Conservation (phyloP, 2,329 filamentous ascomycete genomes). For the Juglanconis sp. region DNA sequence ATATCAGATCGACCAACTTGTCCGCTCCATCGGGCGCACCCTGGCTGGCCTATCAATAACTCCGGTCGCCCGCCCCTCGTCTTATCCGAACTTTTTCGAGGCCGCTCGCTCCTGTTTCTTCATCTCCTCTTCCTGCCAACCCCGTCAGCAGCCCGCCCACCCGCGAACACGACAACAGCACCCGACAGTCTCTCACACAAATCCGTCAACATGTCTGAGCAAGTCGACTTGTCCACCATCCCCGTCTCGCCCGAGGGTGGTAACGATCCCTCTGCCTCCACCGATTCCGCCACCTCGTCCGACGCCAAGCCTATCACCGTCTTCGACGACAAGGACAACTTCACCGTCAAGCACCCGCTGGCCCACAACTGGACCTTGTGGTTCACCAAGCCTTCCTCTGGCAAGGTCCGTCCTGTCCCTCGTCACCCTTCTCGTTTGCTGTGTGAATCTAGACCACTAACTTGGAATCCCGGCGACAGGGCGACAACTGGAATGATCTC, state of each 20-base stretch:
- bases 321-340: constrained; percentile 98
- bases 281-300: constrained; percentile 40
- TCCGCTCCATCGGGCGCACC: neutral
- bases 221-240: constrained; percentile 66
- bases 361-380: constrained; percentile 98
- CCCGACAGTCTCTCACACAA: neutral
- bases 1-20: neutral
- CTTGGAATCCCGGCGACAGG: constrained; percentile 46
- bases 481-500: constrained; percentile 97
- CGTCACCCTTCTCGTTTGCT: constrained; percentile 13
- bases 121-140: neutral
- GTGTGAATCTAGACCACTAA: constrained; percentile 23
- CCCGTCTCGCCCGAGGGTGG: constrained; percentile 64
- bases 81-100: constrained; percentile 14
- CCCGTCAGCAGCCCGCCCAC: neutral
- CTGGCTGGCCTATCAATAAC: neutral
- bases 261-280: constrained; percentile 48
- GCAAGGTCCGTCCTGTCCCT: constrained; percentile 64
- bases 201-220: constrained; percentile 41
- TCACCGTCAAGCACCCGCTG: constrained; percentile 98
- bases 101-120: neutral
- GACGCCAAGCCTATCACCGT: constrained; percentile 76
- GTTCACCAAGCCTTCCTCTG: constrained; percentile 97
- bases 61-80: neutral
- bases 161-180: neutral